Evolutionary conservation across 768 basidiomycete species (phyloP).

Genomic region (Tricholoma matsutake): DNA sequence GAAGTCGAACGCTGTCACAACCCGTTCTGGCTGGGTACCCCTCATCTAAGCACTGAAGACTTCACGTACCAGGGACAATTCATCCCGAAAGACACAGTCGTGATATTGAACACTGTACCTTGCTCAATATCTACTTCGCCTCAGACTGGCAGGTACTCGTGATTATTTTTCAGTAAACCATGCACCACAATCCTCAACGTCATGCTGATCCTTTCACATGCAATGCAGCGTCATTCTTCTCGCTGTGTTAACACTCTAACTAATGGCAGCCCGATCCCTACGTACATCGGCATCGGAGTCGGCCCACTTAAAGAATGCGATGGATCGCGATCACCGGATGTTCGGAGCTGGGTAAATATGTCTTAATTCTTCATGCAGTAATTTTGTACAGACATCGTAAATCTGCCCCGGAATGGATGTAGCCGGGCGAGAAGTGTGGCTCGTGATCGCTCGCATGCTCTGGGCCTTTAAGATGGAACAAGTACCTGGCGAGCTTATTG

Average conservation of each 20-base stretch:
- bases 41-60: constrained; percentile 7
- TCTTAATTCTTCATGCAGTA: background rate
- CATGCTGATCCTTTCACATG: constrained; percentile 39
- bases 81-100: constrained; percentile 38
- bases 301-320: constrained; percentile 37
- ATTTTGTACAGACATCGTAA: constrained; percentile 24
- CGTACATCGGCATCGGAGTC: constrained; percentile 40
- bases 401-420: constrained; percentile 46
- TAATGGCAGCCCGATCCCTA: constrained; percentile 39
- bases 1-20: constrained; percentile 5
- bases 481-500: constrained; percentile 38
- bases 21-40: constrained; percentile 2
- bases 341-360: constrained; percentile 43
- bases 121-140: background rate
- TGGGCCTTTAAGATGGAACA: constrained; percentile 42
- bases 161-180: constrained; percentile 26
- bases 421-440: constrained; percentile 44
- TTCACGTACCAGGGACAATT: constrained; percentile 5
- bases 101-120: constrained; percentile 37
- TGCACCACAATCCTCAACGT: constrained; percentile 34
- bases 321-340: constrained; percentile 48
- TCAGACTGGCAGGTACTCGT: background rate
- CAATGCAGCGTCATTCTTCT: constrained; percentile 17
- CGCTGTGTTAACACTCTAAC: too few relatives aligned
- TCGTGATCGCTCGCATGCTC: constrained; percentile 42